Base-by-base conservation (phyloP, 1,139 yeast species). In the Spathaspora sp. region DNA sequence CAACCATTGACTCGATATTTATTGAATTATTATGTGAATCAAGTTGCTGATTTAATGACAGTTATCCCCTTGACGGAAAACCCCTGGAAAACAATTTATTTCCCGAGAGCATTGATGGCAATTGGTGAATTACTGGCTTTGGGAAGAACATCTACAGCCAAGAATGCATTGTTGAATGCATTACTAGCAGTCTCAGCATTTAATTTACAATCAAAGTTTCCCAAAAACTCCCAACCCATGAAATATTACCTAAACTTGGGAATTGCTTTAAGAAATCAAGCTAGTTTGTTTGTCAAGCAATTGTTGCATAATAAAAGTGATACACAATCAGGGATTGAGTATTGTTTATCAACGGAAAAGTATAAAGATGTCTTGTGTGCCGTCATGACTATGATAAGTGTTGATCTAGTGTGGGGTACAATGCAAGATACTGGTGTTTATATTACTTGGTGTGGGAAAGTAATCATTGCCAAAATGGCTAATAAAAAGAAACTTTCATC, bases 391-490 rank as follows among this genome's bases (percentile, higher is more conserved):
- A 88, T 89, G 96, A 88, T 85, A 43, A 83, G 91, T 18, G 89
- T 89, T 46, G 96, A 89, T 66, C 84, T 88, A 47, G 93, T 88
- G 7, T 86, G 95, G 88, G 96, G 97, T 1, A 85, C 95, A 1
- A 88, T 87, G 95, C 85, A 86, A 50, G 95, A 88, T 55, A 88
- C 96, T 56, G 82, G 82, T 51, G 77, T 82, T 49, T 88, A 89
- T 63, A 72, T 89, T 47, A 78, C 82, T 44, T 82, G 90, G 59
- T 87, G 96, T 68, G 93, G 89, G 49, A 78, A 78, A 49, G 85
- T 88, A 43, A 85, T 89, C 27, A 76, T 79, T 38, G 80, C 83
- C 54, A 81, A 91, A 56, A 84, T 85, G 84, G 70, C 70, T 42
- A 76, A 72, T 45, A 81, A 89, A 58, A 84, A 84, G 57, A 79